phyloP scores from a whole-genome alignment of 345 rosid genomes.

The Eucalyptus curtisii region DNA sequence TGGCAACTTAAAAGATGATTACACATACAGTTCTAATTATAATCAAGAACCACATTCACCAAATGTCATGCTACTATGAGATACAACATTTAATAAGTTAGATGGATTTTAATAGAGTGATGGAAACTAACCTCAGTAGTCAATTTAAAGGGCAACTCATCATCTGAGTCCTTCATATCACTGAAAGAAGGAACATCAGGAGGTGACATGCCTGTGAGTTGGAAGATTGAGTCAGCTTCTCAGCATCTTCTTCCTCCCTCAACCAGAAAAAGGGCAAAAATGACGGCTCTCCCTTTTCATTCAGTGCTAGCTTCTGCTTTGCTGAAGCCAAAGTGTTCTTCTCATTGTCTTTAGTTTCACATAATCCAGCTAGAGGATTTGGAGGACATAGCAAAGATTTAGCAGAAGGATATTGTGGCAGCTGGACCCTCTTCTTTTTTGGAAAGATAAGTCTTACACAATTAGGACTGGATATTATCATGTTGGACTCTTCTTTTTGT shows the following conservation, averaged over 20 bases:
- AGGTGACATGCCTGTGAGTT: slow-evolving; percentile 27
- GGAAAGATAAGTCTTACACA: slow-evolving; percentile 54
- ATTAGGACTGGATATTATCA: slow-evolving; percentile 10
- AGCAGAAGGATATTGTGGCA: slow-evolving; percentile 33
- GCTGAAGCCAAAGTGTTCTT: slow-evolving; percentile 8
- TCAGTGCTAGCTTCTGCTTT: slow-evolving; percentile 3
- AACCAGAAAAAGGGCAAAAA: slow-evolving; percentile 78
- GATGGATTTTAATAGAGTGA: background rate
- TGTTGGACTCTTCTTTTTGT: background rate
- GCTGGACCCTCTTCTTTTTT: slow-evolving; percentile 79
- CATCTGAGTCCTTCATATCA: slow-evolving; percentile 64
- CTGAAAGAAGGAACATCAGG: slow-evolving; percentile 69
- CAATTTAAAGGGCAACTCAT: slow-evolving; percentile 17
- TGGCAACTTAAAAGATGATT: background rate
- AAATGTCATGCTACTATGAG: background rate
- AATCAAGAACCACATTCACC: background rate
- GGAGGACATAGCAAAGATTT: slow-evolving; percentile 7
- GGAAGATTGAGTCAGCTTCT: slow-evolving; percentile 32
- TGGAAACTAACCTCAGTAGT: slow-evolving; percentile 10
- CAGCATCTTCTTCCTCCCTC: slow-evolving; percentile 57
- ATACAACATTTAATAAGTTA: background rate
- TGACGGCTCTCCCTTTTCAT: slow-evolving; percentile 17
- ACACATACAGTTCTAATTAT: background rate
- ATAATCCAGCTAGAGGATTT: slow-evolving; percentile 1
- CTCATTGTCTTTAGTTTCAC: background rate